These are phyloP conservation scores for Pyrenochaeta sp. DNA, from an alignment of 2,329 filamentous ascomycete species.

Conservation along the genomic window DNA sequence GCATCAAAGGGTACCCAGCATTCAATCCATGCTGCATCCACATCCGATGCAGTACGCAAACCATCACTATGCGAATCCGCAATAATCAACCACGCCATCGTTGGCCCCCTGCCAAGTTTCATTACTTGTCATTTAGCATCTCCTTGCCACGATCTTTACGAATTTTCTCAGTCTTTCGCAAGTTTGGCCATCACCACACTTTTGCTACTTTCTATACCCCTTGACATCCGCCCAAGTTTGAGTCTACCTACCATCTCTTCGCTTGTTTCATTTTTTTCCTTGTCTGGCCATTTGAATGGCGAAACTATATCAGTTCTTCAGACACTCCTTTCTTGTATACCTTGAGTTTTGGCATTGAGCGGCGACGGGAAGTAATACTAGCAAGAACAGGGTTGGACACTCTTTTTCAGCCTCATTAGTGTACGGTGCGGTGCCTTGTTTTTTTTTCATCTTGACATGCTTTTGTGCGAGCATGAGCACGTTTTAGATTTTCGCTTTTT, in stretches of 20 bases:
- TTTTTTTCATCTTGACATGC: conserved; percentile 5
- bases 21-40: conserved; percentile 48
- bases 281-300: conserved; percentile 1
- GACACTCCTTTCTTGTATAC: conserved; percentile 10
- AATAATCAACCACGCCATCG: conserved; percentile 15
- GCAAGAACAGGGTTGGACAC: conserved; percentile 21
- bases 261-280: conserved; percentile 9
- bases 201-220: conserved; percentile 16
- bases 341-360: conserved; percentile 5
- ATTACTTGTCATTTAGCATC: conserved; percentile 16
- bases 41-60: conserved; percentile 26
- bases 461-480: too few species aligned
- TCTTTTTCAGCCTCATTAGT: conserved; percentile 16
- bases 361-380: conserved; percentile 27
- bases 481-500: too few species aligned
- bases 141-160: conserved; percentile 27
- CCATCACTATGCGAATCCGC: conserved; percentile 24
- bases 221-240: conserved; percentile 9
- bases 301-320: conserved; percentile 2
- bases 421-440: not conserved
- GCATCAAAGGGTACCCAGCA: conserved; percentile 46
- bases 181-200: conserved; percentile 5
- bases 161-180: conserved; percentile 3
- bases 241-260: not conserved
- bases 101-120: conserved; percentile 19